Percentiles rank a stretch among this genome's conserved stretches.
phyloP scores from a whole-genome alignment of 345 rosid species.

The Arabis hirsuta region DNA sequence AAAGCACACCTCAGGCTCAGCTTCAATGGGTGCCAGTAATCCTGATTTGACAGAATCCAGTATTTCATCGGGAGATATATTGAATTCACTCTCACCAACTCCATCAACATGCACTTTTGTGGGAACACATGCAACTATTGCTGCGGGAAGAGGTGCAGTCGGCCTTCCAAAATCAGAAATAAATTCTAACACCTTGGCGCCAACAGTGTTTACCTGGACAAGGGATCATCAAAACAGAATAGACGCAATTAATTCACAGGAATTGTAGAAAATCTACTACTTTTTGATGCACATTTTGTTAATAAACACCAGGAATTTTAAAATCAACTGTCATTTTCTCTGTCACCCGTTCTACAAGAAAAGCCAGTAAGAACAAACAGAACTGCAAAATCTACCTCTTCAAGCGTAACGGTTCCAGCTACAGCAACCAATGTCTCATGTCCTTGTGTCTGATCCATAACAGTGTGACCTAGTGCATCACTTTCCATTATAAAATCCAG shows the following conservation, averaged over 20 bases:
- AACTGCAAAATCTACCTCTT: conserved; percentile 62
- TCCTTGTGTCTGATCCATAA: conserved; percentile 98
- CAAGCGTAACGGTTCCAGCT: conserved; percentile 90
- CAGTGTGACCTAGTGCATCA: conserved; percentile 93
- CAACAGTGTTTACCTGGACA: conserved; percentile 83
- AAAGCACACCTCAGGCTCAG: conserved; percentile 92
- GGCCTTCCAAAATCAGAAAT: conserved; percentile 95
- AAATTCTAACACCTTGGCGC: conserved; percentile 88
- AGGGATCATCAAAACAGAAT: conserved; percentile 19
- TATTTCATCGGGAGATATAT: conserved; percentile 73
- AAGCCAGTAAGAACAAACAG: conserved; percentile 3
- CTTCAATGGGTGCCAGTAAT: conserved; percentile 80
- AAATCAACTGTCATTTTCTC: not conserved
- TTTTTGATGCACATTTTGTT: conserved; percentile 11
- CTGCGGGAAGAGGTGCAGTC: conserved; percentile 92
- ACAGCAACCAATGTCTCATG: conserved; percentile 89
- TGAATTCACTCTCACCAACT: conserved; percentile 84
- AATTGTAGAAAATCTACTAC: conserved; percentile 16
- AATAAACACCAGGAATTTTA: conserved; percentile 14
- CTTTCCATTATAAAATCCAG: conserved; percentile 98
- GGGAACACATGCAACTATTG: conserved; percentile 98
- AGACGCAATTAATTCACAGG: conserved; percentile 10
- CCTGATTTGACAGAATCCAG: conserved; percentile 75
- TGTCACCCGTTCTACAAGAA: conserved; percentile 15
- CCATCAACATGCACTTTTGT: conserved; percentile 81